Evolutionary conservation across 768 basidiomycete genomes (phyloP), one percentile per base, ranked within the genome.

Genomic region (Xerocomellus intermedius): DNA sequence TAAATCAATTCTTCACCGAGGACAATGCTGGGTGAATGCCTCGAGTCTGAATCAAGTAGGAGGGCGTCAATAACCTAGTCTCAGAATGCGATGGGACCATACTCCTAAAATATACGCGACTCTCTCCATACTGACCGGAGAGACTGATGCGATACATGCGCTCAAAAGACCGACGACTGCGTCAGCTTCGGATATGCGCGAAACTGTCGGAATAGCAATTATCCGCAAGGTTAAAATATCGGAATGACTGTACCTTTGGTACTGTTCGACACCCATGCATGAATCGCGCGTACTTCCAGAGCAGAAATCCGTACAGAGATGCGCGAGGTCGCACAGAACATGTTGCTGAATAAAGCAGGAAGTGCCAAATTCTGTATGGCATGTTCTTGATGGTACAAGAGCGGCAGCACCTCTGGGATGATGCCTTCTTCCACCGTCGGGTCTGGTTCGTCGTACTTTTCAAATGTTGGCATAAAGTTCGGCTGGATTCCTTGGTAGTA

Each of bases 361-460:
- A 48, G 35, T 5, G 8, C 14, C 28, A 16, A 38, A 46, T 7
- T 21, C 16, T 17, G 36, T 22, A 45, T 4, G 19, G 51, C 51
- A 9, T 52, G 13, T 39, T 52, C 43, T 10, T 52, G 51, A 38
- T 52, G 51, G 28, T 52, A 52, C 51, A 52, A 22, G 9, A 39
- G 26, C 8, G 42, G 42, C 9, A 52, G 22, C 9, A 52, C 28
- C 6, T 13, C 28, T 8, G 43, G 43, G 12, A 45, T 8, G 2
- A 6, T 12, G 17, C 28, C 19, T 38, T 39, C 36, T 45, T 32
- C 43, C 21, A 52, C 36, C 6, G n/a, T 30, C 7, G 51, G 51
- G 38, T 52, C 51, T 30, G 43, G 51, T 45, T 45, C 51, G 13
- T 2, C 12, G 36, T 52, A 52, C 28, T 52, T 52, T 32, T 52